Evolutionary conservation across 352 stramenopile species (phyloP).

Genomic region (Globisporangium sylvaticum): DNA sequence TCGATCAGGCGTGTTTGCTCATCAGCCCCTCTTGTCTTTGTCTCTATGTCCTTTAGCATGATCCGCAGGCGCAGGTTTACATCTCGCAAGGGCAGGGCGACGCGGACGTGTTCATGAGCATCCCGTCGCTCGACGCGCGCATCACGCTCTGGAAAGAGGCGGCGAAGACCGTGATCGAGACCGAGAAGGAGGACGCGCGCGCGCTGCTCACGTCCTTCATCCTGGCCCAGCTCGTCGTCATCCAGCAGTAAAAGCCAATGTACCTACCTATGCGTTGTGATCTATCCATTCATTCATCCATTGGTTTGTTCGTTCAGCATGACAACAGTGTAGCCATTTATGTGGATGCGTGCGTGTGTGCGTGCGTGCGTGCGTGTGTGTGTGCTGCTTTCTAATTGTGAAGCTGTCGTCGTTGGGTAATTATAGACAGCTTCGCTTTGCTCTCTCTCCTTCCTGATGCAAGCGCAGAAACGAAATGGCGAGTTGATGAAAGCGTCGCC

Average conservation of each 20-base stretch:
- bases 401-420: neutral
- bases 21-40: no score
- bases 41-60: conserved; percentile 36
- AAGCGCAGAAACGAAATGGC: neutral
- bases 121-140: conserved; percentile 66
- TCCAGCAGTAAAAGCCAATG: conserved; percentile 9
- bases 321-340: neutral
- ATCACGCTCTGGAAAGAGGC: conserved; percentile 76
- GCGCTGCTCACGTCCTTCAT: conserved; percentile 55
- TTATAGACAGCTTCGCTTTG: neutral
- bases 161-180: conserved; percentile 77
- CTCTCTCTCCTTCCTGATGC: neutral
- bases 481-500: neutral
- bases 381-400: neutral
- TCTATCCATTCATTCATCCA: neutral
- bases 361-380: neutral
- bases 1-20: no score
- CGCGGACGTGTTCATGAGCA: conserved; percentile 79
- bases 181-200: conserved; percentile 67
- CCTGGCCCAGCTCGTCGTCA: conserved; percentile 31
- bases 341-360: neutral
- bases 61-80: conserved; percentile 65
- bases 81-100: conserved; percentile 77
- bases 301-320: neutral
- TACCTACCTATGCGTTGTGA: neutral